Base-by-base conservation (phyloP, 2,329 filamentous ascomycete genomes). In the Alternaria novae-zelandiae region DNA sequence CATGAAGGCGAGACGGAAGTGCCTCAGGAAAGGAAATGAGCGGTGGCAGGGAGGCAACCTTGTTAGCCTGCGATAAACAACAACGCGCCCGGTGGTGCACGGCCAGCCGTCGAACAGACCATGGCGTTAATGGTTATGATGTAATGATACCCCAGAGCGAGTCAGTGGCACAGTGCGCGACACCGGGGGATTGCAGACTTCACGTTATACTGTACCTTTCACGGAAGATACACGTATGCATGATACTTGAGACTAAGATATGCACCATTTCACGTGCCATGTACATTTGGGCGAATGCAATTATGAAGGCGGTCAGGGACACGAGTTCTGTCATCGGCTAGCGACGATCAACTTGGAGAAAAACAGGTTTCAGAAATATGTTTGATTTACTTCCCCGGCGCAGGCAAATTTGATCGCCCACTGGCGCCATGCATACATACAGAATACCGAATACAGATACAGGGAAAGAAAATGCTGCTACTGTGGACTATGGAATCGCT, bases 401-500 rank as follows among this genome's bases (percentile, higher is more conserved):
- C 49, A 53, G 66, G 63, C 58, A 51, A 61, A 47, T 6, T 51
- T 49, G 11, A 54, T 56, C 50, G 44, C 55, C 44, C 51, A 45
- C 21, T 36, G 20, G 55, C 45, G 58, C 61, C 62, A 64, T 70
- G 55, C 66, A 53, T 62, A 55, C 30, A 65, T 64, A 69, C 69
- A 73, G 72, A 65, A 76, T 76, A 76, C 74, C 68, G 68, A 74
- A 78, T 78, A 78, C 74, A 76, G 66, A 75, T 74, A 76, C 66
- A 73, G 61, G 69, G 69, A 70, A 71, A 63, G 64, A 63, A 68
- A 69, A 70, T 68, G 66, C 68, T 73, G 63, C 61, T 73, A 63
- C 63, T 66, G 68, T 74, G 62, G 68, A 63, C 64, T 67, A 65
- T 61, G 59, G 51, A 56, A 56, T 70, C 60, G 68, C 53, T 67